Conservation (phyloP, 169 alveolate genomes). For the Cryptosporidium viatorum region DNA sequence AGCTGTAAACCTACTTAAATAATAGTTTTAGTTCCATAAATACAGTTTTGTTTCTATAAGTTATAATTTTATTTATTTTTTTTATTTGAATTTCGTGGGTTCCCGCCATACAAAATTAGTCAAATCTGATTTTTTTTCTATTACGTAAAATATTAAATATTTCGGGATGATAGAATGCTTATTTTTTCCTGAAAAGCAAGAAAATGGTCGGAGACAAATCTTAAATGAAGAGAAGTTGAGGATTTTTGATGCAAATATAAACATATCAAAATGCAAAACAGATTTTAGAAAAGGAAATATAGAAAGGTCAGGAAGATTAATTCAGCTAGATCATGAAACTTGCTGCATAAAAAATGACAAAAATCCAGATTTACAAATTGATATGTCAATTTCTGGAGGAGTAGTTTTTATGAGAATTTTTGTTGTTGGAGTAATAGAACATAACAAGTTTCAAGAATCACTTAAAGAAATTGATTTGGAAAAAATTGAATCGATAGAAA, state of each 20-base stretch:
- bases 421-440: slow-evolving; percentile 22
- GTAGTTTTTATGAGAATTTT: background rate
- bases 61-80: too few species aligned
- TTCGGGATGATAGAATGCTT: slow-evolving; percentile 13
- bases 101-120: background rate
- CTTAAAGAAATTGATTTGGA: background rate
- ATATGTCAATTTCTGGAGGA: background rate
- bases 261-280: background rate
- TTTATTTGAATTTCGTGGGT: too few species aligned
- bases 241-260: slow-evolving; percentile 6
- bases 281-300: background rate
- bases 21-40: too few species aligned
- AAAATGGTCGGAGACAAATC: background rate
- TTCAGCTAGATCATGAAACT: slow-evolving; percentile 3
- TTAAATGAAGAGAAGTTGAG: background rate
- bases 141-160: background rate
- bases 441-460: background rate
- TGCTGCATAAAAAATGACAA: background rate
- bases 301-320: background rate
- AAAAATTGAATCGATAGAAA: background rate
- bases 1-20: too few species aligned
- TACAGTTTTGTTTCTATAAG: too few species aligned
- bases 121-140: background rate
- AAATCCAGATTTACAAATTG: background rate
- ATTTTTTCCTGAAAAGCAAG: background rate